Conservation (phyloP, 2,329 filamentous ascomycete species). For the Dactylellina drechsleri region DNA sequence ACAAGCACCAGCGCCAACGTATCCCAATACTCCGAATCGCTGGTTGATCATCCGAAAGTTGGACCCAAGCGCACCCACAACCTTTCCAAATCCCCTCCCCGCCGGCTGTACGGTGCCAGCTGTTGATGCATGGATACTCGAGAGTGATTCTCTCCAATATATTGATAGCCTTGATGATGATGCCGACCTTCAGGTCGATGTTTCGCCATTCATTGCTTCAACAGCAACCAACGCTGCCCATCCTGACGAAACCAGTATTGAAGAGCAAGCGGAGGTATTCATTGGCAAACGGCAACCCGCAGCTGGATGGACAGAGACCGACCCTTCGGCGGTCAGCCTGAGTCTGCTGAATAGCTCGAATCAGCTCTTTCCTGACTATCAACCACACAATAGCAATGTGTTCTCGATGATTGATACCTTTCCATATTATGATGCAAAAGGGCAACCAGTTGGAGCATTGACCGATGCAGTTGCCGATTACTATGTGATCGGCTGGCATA, state of each 20-base stretch:
- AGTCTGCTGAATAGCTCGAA: slow-evolving; percentile 59
- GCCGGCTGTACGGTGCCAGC: slow-evolving; percentile 12
- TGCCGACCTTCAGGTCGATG: slow-evolving; percentile 62
- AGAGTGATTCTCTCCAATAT: slow-evolving; percentile 61
- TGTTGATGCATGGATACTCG: slow-evolving; percentile 61
- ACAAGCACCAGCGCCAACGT: too few species aligned
- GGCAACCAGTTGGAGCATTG: neutral
- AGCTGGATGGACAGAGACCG: slow-evolving; percentile 53
- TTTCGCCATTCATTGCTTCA: slow-evolving; percentile 62
- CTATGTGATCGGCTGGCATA: slow-evolving; percentile 63
- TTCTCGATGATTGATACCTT: slow-evolving; percentile 64
- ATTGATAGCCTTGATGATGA: slow-evolving; percentile 60
- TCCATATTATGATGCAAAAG: slow-evolving; percentile 56
- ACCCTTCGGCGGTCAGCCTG: slow-evolving; percentile 33
- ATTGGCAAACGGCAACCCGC: slow-evolving; percentile 61
- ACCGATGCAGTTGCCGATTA: slow-evolving; percentile 60
- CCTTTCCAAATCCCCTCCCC: slow-evolving; percentile 14
- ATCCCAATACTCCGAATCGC: slow-evolving; percentile 58
- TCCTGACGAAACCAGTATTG: slow-evolving; percentile 53
- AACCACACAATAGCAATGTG: slow-evolving; percentile 63
- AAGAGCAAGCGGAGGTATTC: slow-evolving; percentile 63
- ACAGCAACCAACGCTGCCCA: slow-evolving; percentile 21
- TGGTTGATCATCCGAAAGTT: slow-evolving; percentile 62
- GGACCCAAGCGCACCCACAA: slow-evolving; percentile 16
- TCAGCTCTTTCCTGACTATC: slow-evolving; percentile 63